Evolutionary conservation across 164 flowering plant genomes (phyloP).

Genomic region (Tetracentron sinense): DNA sequence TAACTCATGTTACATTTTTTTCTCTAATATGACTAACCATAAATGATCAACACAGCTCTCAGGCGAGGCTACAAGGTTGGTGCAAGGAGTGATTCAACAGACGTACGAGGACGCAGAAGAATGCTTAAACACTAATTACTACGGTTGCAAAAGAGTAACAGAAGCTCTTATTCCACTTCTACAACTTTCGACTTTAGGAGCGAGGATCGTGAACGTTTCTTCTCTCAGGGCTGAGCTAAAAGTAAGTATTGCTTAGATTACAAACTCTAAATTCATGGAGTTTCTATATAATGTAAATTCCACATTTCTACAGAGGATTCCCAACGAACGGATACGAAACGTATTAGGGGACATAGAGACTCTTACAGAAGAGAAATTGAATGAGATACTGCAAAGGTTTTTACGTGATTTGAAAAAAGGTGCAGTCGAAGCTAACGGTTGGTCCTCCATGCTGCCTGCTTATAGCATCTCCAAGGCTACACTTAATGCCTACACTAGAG

Average conservation of each 20-base stretch:
- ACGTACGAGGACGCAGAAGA: slow-evolving; percentile 41
- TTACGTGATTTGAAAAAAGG: slow-evolving; percentile 39
- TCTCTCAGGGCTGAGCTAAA: slow-evolving; percentile 49
- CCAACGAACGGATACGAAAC: slow-evolving; percentile 34
- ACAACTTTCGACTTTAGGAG: slow-evolving; percentile 36
- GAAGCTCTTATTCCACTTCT: slow-evolving; percentile 52
- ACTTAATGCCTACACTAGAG: slow-evolving; percentile 47
- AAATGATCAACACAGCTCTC: slow-evolving; percentile 43
- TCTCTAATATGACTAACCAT: background rate
- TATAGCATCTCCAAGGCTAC: slow-evolving; percentile 39
- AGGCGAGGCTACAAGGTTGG: slow-evolving; percentile 47
- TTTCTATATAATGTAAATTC: too few relatives aligned
- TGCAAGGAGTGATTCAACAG: slow-evolving; percentile 40
- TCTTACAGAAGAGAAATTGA: slow-evolving; percentile 43
- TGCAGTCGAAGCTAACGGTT: slow-evolving; percentile 40
- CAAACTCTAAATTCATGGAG: too few relatives aligned
- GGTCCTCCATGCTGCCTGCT: slow-evolving; percentile 53
- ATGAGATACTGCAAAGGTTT: slow-evolving; percentile 32
- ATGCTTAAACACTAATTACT: slow-evolving; percentile 53
- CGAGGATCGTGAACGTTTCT: slow-evolving; percentile 50
- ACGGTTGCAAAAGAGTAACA: slow-evolving; percentile 44
- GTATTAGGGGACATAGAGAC: slow-evolving; percentile 39
- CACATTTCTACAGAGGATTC: slow-evolving; percentile 37
- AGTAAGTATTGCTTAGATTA: slow-evolving; percentile 21
- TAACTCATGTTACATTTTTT: too few relatives aligned